A percentile compares a stretch with the other conserved stretches of the same genome.
phyloP scores from a whole-genome alignment of 306 rosid species.

The Corylus avellana region DNA sequence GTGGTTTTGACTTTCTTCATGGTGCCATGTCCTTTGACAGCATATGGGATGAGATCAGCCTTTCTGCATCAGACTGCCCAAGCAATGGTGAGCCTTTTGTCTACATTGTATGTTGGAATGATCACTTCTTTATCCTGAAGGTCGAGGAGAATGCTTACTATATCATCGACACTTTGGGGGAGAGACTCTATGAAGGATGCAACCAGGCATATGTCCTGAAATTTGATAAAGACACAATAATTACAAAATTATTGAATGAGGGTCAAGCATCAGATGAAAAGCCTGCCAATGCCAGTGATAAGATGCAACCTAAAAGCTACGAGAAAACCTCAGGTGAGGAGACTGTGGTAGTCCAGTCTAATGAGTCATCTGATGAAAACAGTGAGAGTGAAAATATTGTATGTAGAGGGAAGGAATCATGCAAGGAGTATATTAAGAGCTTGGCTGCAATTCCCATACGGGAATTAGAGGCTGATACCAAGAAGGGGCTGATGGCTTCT shows the following conservation, averaged over 20 bases:
- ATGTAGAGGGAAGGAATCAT: constrained; percentile 86
- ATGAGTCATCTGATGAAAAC: constrained; percentile 37
- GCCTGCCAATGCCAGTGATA: constrained; percentile 29
- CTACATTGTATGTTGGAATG: constrained; percentile 93
- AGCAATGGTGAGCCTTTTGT: constrained; percentile 56
- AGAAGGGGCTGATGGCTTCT: constrained; percentile 81
- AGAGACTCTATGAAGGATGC: constrained; percentile 98
- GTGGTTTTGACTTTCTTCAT: constrained; percentile 78
- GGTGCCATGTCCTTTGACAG: constrained; percentile 97
- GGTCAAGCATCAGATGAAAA: constrained; percentile 49
- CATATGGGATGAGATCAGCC: constrained; percentile 97
- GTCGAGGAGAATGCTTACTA: constrained; percentile 82
- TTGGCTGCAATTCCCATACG: constrained; percentile 98
- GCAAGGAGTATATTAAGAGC: constrained; percentile 95
- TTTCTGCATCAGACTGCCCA: constrained; percentile 47
- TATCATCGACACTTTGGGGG: constrained; percentile 92
- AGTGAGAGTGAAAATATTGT: constrained; percentile 55
- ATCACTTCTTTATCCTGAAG: constrained; percentile 96
- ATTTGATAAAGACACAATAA: constrained; percentile 66
- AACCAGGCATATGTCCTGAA: constrained; percentile 85
- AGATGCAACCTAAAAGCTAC: neutral
- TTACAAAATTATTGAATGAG: constrained; percentile 27
- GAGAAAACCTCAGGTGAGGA: constrained; percentile 33
- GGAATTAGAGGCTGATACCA: constrained; percentile 90
- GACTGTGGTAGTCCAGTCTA: constrained; percentile 22